Conservation (phyloP, 495 filamentous ascomycete species). For the Immersiella caudata region DNA sequence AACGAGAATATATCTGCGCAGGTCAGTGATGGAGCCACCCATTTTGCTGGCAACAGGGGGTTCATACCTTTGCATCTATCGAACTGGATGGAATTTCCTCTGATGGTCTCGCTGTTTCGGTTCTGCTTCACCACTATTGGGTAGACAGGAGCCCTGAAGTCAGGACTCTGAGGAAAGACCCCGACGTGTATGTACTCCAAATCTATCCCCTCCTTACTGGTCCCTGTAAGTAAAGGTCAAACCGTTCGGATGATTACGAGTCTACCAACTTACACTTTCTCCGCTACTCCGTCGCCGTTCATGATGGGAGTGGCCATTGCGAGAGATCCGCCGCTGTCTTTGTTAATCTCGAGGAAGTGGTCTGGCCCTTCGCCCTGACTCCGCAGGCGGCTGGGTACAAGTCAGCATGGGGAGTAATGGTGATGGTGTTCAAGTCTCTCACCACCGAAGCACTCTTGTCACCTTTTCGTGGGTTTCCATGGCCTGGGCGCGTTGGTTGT, state of each 20-base stretch:
- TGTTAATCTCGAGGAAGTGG: background rate
- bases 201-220: background rate
- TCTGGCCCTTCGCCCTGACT: background rate
- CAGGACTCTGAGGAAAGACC: background rate
- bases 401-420: background rate
- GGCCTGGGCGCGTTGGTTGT: background rate
- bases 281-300: background rate
- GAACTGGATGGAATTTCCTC: background rate
- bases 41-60: background rate
- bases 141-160: background rate
- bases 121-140: constrained; percentile 11
- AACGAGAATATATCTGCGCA: constrained; percentile 21
- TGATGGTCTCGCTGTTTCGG: background rate
- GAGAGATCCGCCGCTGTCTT: background rate
- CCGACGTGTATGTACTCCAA: background rate
- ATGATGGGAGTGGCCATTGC: background rate
- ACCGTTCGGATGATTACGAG: background rate
- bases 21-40: background rate
- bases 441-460: background rate
- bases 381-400: background rate
- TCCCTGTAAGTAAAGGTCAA: background rate
- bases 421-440: background rate
- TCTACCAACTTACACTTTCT: background rate
- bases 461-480: too few species aligned
- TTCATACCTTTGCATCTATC: background rate